phyloP scores from a whole-genome alignment of 2,329 filamentous ascomycete species.

The Chaetothyriales sp. region DNA sequence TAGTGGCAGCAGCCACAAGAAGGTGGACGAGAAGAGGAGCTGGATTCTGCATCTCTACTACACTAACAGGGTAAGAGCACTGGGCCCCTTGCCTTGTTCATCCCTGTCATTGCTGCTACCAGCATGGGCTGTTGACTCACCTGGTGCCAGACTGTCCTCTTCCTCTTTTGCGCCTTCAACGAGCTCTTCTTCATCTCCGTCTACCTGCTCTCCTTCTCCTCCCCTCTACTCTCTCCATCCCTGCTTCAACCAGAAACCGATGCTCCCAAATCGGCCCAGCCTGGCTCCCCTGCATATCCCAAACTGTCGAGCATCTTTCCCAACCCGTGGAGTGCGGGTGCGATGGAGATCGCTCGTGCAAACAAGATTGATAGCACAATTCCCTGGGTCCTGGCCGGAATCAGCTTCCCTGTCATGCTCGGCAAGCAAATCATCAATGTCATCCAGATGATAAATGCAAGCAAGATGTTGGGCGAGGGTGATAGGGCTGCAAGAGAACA shows the following conservation, averaged over 20 bases:
- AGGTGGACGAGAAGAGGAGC: constrained; percentile 73
- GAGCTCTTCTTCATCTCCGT: constrained; percentile 97
- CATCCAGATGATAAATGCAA: constrained; percentile 84
- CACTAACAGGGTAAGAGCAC: constrained; percentile 72
- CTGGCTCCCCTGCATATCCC: constrained; percentile 52
- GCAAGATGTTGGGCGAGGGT: constrained; percentile 83
- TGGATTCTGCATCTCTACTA: constrained; percentile 92
- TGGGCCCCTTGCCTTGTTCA: no score
- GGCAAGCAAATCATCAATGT: constrained; percentile 90
- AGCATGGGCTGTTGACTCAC: constrained; percentile 1
- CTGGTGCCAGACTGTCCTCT: constrained; percentile 58
- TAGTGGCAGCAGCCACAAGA: constrained; percentile 72
- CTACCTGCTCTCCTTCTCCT: constrained; percentile 94
- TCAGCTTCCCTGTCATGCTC: constrained; percentile 76
- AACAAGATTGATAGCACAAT: constrained; percentile 75
- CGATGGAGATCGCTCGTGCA: constrained; percentile 78
- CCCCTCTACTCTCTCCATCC: constrained; percentile 71
- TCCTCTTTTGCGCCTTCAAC: constrained; percentile 78
- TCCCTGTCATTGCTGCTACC: not conserved
- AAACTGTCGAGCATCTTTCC: constrained; percentile 62
- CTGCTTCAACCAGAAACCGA: constrained; percentile 47
- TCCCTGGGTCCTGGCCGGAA: constrained; percentile 64
- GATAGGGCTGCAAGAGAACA: constrained; percentile 52
- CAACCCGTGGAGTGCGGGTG: constrained; percentile 80
- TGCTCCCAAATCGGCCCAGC: constrained; percentile 39